These are phyloP conservation scores for Dactylellina drechsleri DNA, from an alignment of 2,329 filamentous ascomycete genomes.

Conservation along the genomic window DNA sequence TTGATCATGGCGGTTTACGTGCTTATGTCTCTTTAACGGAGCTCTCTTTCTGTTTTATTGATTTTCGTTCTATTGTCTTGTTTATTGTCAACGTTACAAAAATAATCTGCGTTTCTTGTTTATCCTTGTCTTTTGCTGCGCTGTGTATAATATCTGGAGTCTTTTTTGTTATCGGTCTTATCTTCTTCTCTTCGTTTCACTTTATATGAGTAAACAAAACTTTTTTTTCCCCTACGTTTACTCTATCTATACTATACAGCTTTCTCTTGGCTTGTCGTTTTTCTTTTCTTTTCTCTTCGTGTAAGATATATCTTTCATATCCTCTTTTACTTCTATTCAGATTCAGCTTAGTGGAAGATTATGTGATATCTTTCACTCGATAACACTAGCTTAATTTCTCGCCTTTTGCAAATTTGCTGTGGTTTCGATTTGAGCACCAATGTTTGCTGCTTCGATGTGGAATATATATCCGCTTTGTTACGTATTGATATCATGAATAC, in stretches of 20 bases:
- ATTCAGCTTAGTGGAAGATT: conserved; percentile 2
- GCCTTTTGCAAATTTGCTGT: background rate
- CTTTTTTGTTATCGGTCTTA: conserved; percentile 21
- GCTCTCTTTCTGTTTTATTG: conserved; percentile 17
- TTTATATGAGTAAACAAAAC: conserved; percentile 34
- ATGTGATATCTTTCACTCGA: background rate
- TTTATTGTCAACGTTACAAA: conserved; percentile 25
- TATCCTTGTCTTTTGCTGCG: conserved; percentile 16
- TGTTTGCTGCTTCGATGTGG: no score
- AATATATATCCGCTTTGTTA: no score
- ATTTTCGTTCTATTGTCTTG: conserved; percentile 7
- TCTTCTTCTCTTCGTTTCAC: conserved; percentile 11
- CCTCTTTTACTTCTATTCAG: conserved; percentile 14
- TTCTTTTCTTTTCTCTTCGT: conserved; percentile 28
- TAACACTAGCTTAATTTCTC: conserved; percentile 7
- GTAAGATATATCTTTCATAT: conserved; percentile 47
- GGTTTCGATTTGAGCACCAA: no score
- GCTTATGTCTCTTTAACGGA: conserved; percentile 50
- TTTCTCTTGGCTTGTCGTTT: background rate
- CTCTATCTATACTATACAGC: conserved; percentile 28
- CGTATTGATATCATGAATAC: no score
- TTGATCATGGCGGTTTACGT: conserved; percentile 47
- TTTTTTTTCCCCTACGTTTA: conserved; percentile 23
- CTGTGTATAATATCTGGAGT: conserved; percentile 55
- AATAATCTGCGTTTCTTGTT: conserved; percentile 28